phyloP scores from a whole-genome alignment of 306 rosid genomes.

The Hippophae tibetana region DNA sequence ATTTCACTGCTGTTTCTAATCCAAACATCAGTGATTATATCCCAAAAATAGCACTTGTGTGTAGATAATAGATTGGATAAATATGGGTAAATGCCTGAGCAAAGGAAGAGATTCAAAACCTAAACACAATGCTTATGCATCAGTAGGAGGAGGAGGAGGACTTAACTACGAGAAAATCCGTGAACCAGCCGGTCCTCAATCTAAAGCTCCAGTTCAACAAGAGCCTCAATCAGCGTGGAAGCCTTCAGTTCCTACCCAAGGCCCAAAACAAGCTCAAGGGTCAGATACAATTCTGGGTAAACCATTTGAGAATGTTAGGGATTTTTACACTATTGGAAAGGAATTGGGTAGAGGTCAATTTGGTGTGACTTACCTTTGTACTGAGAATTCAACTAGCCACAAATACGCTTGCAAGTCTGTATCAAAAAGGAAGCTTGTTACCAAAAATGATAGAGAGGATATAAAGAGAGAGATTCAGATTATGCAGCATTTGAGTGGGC shows the following conservation, averaged over 20 bases:
- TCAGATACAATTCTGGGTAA: slow-evolving; percentile 54
- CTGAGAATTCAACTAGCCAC: slow-evolving; percentile 53
- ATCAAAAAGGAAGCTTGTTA: slow-evolving; percentile 70
- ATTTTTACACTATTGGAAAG: slow-evolving; percentile 48
- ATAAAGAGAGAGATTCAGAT: slow-evolving; percentile 78
- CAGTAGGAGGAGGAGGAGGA: slow-evolving; percentile 27
- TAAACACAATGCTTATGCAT: slow-evolving; percentile 28
- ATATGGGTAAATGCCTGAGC: slow-evolving; percentile 66
- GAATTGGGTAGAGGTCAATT: slow-evolving; percentile 91
- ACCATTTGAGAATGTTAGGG: slow-evolving; percentile 60
- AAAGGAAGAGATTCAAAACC: slow-evolving; percentile 29
- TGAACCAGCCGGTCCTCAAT: slow-evolving; percentile 37
- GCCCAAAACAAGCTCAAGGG: slow-evolving; percentile 28
- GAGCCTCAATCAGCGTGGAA: slow-evolving; percentile 29
- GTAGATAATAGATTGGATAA: not conserved
- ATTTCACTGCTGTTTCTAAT: slow-evolving; percentile 13
- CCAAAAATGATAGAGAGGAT: slow-evolving; percentile 59
- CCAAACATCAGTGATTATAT: slow-evolving; percentile 10
- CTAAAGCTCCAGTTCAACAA: slow-evolving; percentile 33
- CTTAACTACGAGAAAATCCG: slow-evolving; percentile 24
- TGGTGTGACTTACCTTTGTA: slow-evolving; percentile 75
- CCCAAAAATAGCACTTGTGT: slow-evolving; percentile 2
- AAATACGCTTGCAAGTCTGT: slow-evolving; percentile 78
- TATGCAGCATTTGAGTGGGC: slow-evolving; percentile 92
- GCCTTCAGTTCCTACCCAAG: slow-evolving; percentile 25